Evolutionary conservation across 2,329 filamentous ascomycete species (phyloP).

Genomic region (Clarireedia monteithiana): DNA sequence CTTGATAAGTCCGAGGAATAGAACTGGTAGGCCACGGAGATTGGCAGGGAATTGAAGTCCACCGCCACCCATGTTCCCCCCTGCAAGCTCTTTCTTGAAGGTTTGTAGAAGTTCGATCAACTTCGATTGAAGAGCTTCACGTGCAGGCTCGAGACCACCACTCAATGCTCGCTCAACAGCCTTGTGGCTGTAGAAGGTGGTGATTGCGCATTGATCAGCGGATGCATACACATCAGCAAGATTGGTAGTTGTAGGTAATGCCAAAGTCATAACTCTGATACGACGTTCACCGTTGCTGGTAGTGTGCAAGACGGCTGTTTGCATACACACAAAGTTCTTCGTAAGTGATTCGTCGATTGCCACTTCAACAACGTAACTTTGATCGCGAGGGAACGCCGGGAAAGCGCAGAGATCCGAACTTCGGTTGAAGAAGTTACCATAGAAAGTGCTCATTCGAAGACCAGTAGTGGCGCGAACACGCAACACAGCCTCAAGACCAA

Average conservation of each 20-base stretch:
- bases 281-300: slow-evolving; percentile 95
- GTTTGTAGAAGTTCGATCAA: slow-evolving; percentile 87
- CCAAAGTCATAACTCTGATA: slow-evolving; percentile 88
- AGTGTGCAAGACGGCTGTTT: slow-evolving; percentile 91
- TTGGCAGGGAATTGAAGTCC: slow-evolving; percentile 93
- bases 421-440: slow-evolving; percentile 98
- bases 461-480: slow-evolving; percentile 93
- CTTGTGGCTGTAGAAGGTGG: slow-evolving; percentile 94
- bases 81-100: slow-evolving; percentile 93
- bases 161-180: slow-evolving; percentile 85
- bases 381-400: slow-evolving; percentile 93
- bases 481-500: slow-evolving; percentile 90
- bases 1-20: slow-evolving; percentile 94
- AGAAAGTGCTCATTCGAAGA: slow-evolving; percentile 93
- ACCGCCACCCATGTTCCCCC: slow-evolving; percentile 87
- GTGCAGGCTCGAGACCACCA: slow-evolving; percentile 79
- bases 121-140: slow-evolving; percentile 87
- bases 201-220: slow-evolving; percentile 88
- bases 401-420: slow-evolving; percentile 97
- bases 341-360: slow-evolving; percentile 92
- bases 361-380: slow-evolving; percentile 96
- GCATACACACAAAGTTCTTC: slow-evolving; percentile 86
- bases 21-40: slow-evolving; percentile 74
- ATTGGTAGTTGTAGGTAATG: slow-evolving; percentile 85
- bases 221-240: slow-evolving; percentile 89